These are phyloP conservation scores for Lodderomyces beijingensis DNA, from an alignment of 1,139 yeast genomes.

Conservation along the genomic window DNA sequence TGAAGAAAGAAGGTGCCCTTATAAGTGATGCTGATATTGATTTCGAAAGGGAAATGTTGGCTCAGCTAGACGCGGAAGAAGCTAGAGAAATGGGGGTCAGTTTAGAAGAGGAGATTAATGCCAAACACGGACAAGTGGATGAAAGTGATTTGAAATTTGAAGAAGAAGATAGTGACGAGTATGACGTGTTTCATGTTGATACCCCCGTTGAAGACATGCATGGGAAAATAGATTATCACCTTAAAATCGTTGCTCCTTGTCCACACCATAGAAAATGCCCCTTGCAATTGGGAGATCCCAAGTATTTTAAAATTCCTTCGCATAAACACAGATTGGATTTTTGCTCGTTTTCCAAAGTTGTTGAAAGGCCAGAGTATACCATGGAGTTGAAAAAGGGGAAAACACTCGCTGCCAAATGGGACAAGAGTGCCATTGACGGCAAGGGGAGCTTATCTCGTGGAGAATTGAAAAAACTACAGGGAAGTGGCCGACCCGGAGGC, in stretches of 20 bases:
- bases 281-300: constrained; percentile 71
- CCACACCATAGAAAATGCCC: constrained; percentile 88
- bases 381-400: constrained; percentile 82
- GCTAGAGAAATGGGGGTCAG: constrained; percentile 11
- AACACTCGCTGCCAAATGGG: constrained; percentile 72
- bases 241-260: constrained; percentile 82
- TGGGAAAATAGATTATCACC: constrained; percentile 44
- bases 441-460: constrained; percentile 38
- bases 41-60: constrained; percentile 29
- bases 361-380: constrained; percentile 72
- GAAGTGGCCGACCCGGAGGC: constrained; percentile 75
- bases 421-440: constrained; percentile 48
- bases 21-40: constrained; percentile 31
- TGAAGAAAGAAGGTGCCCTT: constrained; percentile 30
- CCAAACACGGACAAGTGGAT: constrained; percentile 37
- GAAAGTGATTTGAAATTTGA: constrained; percentile 45
- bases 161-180: constrained; percentile 35
- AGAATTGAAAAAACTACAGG: constrained; percentile 33
- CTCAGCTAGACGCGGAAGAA: constrained; percentile 21
- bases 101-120: constrained; percentile 13
- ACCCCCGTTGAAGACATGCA: constrained; percentile 8
- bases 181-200: constrained; percentile 27
- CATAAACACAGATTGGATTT: constrained; percentile 61
- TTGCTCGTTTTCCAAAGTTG: constrained; percentile 72
- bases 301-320: constrained; percentile 56